Conservation (phyloP, 306 rosid genomes). For the Sicyos edulis region DNA sequence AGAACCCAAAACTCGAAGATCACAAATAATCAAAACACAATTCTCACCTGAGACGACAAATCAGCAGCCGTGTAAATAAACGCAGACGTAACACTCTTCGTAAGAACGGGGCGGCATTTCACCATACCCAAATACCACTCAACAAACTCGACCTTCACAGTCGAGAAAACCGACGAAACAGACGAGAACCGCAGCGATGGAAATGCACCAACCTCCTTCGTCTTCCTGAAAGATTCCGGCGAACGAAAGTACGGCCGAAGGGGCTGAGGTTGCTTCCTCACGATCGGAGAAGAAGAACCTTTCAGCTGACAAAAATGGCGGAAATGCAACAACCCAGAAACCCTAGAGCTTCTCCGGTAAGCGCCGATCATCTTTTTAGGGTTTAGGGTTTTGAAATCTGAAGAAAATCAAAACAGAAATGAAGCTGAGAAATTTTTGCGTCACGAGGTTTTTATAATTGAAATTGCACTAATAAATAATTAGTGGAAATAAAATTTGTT, state of each 20-base stretch:
- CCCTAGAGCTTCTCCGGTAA: background rate
- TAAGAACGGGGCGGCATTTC: slow-evolving; percentile 52
- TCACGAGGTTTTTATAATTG: background rate
- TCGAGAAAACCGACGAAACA: slow-evolving; percentile 35
- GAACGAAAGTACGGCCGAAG: slow-evolving; percentile 37
- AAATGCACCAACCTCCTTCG: slow-evolving; percentile 33
- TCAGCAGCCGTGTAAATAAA: slow-evolving; percentile 75
- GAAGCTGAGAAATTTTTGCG: background rate
- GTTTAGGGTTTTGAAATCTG: slow-evolving; percentile 4
- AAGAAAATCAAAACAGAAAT: background rate
- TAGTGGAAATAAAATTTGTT: background rate
- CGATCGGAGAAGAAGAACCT: slow-evolving; percentile 9
- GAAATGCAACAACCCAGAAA: slow-evolving; percentile 14
- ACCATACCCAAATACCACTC: slow-evolving; percentile 82
- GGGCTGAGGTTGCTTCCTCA: slow-evolving; percentile 25
- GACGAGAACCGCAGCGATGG: slow-evolving; percentile 31
- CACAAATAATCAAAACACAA: background rate
- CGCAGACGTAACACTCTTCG: slow-evolving; percentile 66
- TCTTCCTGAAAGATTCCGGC: slow-evolving; percentile 32
- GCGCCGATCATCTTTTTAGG: slow-evolving; percentile 14
- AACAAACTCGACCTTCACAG: slow-evolving; percentile 45
- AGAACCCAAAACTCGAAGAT: background rate
- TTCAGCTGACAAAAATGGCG: background rate
- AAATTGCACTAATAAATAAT: background rate
- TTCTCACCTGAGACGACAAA: slow-evolving; percentile 73